Base-by-base conservation (phyloP, 176 grass and related monocot species). In the Melocanna baccifera region DNA sequence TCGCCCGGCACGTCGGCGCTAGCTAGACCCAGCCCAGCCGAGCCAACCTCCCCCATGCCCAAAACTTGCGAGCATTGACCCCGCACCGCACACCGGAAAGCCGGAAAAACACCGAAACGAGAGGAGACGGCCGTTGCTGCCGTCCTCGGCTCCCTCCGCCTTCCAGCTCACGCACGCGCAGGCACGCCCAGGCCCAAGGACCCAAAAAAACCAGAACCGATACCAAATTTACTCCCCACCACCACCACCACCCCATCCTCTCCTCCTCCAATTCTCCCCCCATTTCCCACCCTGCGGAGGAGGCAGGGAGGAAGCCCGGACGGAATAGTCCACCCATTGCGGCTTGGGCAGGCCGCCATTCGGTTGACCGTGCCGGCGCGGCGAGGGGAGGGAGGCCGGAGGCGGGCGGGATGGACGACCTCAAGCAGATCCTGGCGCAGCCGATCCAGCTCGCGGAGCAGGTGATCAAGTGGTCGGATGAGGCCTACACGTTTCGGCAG, bases 381-480 rank as follows among this genome's bases (percentile, higher is more conserved):
- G 81, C 18, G 41, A 46, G 19, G 18, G 53, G 43, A 2, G 0
- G 42, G 26, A 19, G 40, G 43, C 1, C 4, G 22, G 4, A 12
- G 75, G 6, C 23, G 2, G 45, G 43, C 47, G 86, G 58, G 82
- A 95, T 95, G 93, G 87, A 89, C 73, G 88, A 95, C 81, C 87
- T 92, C 0, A 95, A 95, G 90, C 93, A 92, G 88, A 90, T 95
- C 86, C 88, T 95, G 83, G 90, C 93, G 88, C 84, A 67, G 79
- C 93, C 93, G 88, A 95, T 95, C 88, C 93, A 95, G 83, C 73
- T 95, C 34, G 83, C 90, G n/a, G 93, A 95, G 69, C 90, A 95
- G 79, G 93, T 92, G 12, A 90, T 87, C 65, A 92, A 90, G 86
- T 81, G 78, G 74, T 79, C 90, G 34, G 93, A 92, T 45, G 90